Evolutionary conservation across 2,329 filamentous ascomycete genomes (phyloP).

Genomic region (Bipolaris sorokiniana): DNA sequence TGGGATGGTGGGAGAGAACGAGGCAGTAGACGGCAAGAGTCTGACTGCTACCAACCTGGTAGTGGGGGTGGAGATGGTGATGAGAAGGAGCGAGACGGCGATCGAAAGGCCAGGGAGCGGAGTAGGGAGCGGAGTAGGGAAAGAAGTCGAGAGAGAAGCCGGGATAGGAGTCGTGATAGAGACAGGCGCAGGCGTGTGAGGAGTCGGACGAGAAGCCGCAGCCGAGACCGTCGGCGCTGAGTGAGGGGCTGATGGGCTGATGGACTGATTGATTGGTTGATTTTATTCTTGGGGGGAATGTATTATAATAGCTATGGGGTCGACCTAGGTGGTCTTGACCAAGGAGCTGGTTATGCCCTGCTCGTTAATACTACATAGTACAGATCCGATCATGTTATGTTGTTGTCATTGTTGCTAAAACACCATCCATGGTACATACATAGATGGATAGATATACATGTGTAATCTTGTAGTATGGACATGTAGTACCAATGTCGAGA

Average conservation of each 20-base stretch:
- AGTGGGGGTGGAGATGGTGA: constrained; percentile 17
- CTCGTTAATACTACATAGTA: not conserved
- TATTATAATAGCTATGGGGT: constrained; percentile 2
- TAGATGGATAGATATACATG: no score
- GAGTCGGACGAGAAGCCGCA: constrained; percentile 20
- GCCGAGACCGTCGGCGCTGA: constrained; percentile 25
- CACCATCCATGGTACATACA: no score
- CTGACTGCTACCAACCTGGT: constrained; percentile 42
- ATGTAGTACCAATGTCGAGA: no score
- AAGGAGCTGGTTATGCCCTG: not conserved
- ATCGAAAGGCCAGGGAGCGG: constrained; percentile 37
- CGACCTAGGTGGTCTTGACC: not conserved
- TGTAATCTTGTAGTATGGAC: no score
- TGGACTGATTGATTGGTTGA: not conserved
- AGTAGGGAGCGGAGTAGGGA: constrained; percentile 22
- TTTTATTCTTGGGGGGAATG: not conserved
- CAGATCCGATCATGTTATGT: no score
- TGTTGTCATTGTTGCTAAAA: no score
- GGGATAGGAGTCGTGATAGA: constrained; percentile 13
- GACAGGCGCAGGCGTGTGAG: constrained; percentile 22
- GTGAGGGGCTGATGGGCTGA: not conserved
- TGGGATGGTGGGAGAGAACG: constrained; percentile 36
- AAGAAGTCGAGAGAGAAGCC: constrained; percentile 14
- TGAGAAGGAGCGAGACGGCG: constrained; percentile 27
- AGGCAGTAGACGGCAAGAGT: constrained; percentile 35